phyloP scores from a whole-genome alignment of 345 rosid species.

The Linum usitatissimum region DNA sequence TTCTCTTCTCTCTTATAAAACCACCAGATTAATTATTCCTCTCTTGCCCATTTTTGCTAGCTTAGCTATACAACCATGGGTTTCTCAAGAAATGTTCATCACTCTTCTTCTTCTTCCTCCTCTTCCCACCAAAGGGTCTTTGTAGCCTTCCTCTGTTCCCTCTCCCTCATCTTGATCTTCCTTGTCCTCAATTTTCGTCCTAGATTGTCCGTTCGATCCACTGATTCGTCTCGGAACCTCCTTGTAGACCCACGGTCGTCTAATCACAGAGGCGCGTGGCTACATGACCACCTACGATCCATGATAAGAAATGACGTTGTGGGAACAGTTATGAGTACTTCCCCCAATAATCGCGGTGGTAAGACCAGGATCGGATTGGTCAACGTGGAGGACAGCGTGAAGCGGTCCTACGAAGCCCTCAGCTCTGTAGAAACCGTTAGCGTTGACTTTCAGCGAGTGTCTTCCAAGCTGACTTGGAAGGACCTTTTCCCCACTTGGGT shows the following conservation, averaged over 20 bases:
- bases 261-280: too few relatives aligned
- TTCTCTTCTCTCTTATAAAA: neutral
- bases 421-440: conserved; percentile 17
- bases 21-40: neutral
- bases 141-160: conserved; percentile 26
- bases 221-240: neutral
- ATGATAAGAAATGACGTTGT: conserved; percentile 19
- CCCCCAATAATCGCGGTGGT: neutral
- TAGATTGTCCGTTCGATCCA: neutral
- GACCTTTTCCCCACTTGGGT: conserved; percentile 69
- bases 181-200: conserved; percentile 27
- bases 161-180: conserved; percentile 30
- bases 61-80: neutral
- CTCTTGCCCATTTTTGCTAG: too few relatives aligned
- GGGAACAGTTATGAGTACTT: too few relatives aligned
- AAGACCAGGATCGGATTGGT: conserved; percentile 51
- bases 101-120: neutral
- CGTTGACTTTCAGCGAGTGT: conserved; percentile 34
- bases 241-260: neutral
- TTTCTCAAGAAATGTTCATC: neutral
- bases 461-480: conserved; percentile 37
- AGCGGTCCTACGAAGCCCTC: conserved; percentile 2
- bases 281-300: neutral
- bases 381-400: conserved; percentile 21
- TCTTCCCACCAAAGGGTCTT: conserved; percentile 25